Evolutionary conservation across 2,329 filamentous ascomycete species (phyloP), one percentile per base, ranked within the genome.

Genomic region (Ilyonectria robusta): DNA sequence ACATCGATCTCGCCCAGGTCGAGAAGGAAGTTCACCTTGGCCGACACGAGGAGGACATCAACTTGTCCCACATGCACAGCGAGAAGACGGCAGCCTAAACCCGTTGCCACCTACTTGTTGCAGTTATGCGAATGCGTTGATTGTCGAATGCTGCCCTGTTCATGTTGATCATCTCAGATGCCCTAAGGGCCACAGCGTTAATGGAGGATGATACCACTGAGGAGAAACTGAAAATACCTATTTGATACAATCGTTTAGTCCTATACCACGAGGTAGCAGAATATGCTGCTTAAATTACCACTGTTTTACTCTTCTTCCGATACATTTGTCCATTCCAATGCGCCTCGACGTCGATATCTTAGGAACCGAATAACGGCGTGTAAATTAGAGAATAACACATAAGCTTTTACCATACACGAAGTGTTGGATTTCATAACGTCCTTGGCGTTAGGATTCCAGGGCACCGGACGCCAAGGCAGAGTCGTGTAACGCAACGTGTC

Each of bases 1-100:
- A 87, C 70, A 83, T 90, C 67, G 84, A 88, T 75, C 79, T 89
- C 50, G 80, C 84, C 31, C 84, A 88, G 75, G 83, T 89, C 48
- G 85, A 88, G 71, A 88, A 89, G 79, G 87, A 89, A 72, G 75
- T 77, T 6, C 70, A 76, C 21, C 64, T 78, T 31, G 56, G 67
- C 19, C 74, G 76, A 21, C 69, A 77, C 2, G 77, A 79, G 59
- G 72, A 74, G 46, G 66, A 70, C 10, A 55, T 68, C 19, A 59
- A 71, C 21, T 17, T 62, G 6, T 59, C 65, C 21, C 47, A 64
- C 31, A 57, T 65, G 31, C 47, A 59, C 15, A 50, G 42, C 15
- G 54, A 66, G 58, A 76, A 76, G 71, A 61, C 70, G 8, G 55
- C 62, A 31, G 59, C 71, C 21, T 74, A 48, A 63, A n/a, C 10